Evolutionary conservation across 2,329 filamentous ascomycete species (phyloP), one percentile per base, ranked within the genome.

Genomic region (Aspergillus texensis): DNA sequence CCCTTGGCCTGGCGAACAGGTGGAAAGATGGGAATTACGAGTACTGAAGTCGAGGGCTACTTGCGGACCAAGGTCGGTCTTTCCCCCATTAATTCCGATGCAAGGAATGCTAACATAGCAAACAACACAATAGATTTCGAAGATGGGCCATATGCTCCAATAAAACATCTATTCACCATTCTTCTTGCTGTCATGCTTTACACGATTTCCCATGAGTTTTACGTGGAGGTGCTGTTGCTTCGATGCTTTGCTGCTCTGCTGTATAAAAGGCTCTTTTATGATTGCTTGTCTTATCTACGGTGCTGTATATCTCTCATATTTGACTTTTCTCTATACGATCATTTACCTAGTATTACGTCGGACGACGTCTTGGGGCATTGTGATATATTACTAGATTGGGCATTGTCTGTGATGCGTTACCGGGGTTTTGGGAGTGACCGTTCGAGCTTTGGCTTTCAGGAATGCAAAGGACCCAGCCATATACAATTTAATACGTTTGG

Each of bases 41-140:
- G 94, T 72, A 86, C 89, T 60, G 95, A 99, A 80, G 91, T 98
- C 54, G 93, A 97, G 71, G 93, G 92, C 8, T 99, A 99, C 82
- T 81, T 99, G 67, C 92, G 91, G 77, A 97, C 95, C 3, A 99
- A 99, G 89, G 93, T 94, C 74, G 75, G 87, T 79, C 14, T 30
- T 32, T 54, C 64, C 52, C 4, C 24, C 28, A 48, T 48, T 56
- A 48, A 58, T 59, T 41, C 52, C 12, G 53, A 48, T 16, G 11
- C 9, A 10, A 53, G 43, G 43, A 12, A 39, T 56, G n/a, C 64
- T 65, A 61, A 67, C 57, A 52, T 57, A 34, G 45, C 16, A 46
- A 36, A n/a, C 24, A 12, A 24, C 34, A 19, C 12, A 26, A 62
- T 61, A 93, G 91, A 94, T 95, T 67, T 89, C 92, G 68, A 93